Base-by-base conservation (phyloP, 371 early-diverging fungal genomes). In the Rhizopus delemar region DNA sequence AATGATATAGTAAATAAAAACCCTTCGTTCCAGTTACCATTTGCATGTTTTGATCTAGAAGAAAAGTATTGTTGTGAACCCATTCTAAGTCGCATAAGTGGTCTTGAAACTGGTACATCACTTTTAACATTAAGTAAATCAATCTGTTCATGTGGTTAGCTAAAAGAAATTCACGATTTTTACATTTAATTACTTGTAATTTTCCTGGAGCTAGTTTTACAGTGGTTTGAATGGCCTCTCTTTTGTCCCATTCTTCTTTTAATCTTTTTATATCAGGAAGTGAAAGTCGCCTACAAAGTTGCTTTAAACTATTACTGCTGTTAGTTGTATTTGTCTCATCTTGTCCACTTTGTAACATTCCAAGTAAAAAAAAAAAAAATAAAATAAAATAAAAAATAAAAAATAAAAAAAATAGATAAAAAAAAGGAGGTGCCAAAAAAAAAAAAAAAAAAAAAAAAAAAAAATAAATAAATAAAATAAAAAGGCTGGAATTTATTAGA, bases 1-100 rank as follows among this genome's bases (percentile, higher is more conserved):
- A 70, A 77, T 4, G 77, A 73, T n/a, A 74, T 62, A 6, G 65
- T 62, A 55, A 77, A 77, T 1, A 73, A 34, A 35, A 77, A 77
- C 8, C 77, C 77, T 68, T 77, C 78, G 41, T 78, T 78, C 79
- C 79, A 78, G 43, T 78, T 72, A 11, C 79, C 79, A 11, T 68
- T 71, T 3, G 56, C 36, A 43, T 63, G 55, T 48, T 68, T 70
- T 38, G 74, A 65, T 8, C 72, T 56, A 34, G 72, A 65, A 29
- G 75, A 69, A 51, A 65, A 71, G 52, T 78, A 78, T 15, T 78
- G 71, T 22, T 72, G 70, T 28, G 79, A 71, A 5, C 79, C 79
- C 72, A 78, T 74, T 15, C 72, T 58, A 29, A 78, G 66, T 36
- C 76, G 68, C 74, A 78, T 78, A 11, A 68, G 22, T 0, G 79